These are phyloP conservation scores for Pythium phragmitis DNA, from an alignment of 352 stramenopile species.

Conservation along the genomic window DNA sequence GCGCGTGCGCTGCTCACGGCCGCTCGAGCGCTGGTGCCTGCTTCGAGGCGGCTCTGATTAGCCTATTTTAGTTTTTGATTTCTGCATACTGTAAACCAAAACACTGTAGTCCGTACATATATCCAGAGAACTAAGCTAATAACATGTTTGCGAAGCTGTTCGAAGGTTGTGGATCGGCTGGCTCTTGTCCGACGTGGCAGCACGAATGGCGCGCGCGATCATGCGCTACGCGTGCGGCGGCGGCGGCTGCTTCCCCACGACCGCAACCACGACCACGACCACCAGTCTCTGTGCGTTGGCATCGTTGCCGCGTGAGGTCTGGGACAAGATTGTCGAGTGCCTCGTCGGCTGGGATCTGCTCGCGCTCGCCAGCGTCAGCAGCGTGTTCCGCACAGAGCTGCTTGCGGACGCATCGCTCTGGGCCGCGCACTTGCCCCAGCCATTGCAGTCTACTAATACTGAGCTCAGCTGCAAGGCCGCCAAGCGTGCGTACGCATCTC, in stretches of 20 bases:
- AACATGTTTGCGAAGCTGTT: constrained; percentile 20
- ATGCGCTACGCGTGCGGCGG: not conserved
- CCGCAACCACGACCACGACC: not conserved
- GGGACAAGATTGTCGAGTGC: constrained; percentile 13
- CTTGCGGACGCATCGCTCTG: constrained; percentile 16
- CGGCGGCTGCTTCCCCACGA: constrained; percentile 1
- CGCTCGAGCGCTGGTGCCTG: constrained; percentile 12
- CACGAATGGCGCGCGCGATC: constrained; percentile 17
- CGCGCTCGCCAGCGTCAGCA: constrained; percentile 9
- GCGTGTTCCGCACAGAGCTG: constrained; percentile 20
- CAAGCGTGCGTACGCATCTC: constrained; percentile 15
- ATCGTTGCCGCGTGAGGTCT: constrained; percentile 14
- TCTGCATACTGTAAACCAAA: not conserved
- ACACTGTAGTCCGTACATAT: not conserved
- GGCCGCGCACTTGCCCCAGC: constrained; percentile 1
- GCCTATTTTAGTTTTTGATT: constrained; percentile 2
- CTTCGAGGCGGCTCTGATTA: constrained; percentile 2
- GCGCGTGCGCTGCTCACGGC: constrained; percentile 20
- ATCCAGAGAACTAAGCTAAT: constrained; percentile 10
- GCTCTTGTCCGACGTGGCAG: constrained; percentile 1
- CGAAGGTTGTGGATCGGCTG: not conserved
- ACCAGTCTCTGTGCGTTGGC: not conserved
- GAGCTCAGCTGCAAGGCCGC: constrained; percentile 2
- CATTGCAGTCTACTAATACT: not conserved
- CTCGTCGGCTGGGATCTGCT: constrained; percentile 23